Evolutionary conservation across 2,329 filamentous ascomycete genomes (phyloP).

Genomic region (Didymella pomorum): DNA sequence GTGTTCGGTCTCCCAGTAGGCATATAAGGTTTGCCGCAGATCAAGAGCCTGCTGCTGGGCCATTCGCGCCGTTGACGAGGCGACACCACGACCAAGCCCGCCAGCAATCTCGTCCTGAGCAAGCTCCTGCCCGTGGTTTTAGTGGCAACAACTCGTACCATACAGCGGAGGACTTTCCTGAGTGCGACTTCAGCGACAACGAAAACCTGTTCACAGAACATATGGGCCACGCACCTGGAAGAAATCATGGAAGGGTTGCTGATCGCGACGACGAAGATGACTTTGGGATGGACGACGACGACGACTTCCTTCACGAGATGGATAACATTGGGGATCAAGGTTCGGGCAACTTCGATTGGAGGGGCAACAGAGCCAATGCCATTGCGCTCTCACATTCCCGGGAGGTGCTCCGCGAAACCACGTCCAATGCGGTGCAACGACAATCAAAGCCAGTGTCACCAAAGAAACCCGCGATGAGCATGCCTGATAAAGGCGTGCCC

Average conservation of each 20-base stretch:
- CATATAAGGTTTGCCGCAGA: slow-evolving; percentile 40
- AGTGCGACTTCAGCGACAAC: slow-evolving; percentile 39
- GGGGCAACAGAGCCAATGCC: slow-evolving; percentile 32
- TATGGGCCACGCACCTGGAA: slow-evolving; percentile 30
- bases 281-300: slow-evolving; percentile 39
- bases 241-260: not conserved
- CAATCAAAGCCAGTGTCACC: slow-evolving; percentile 34
- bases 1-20: slow-evolving; percentile 39
- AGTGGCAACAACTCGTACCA: slow-evolving; percentile 22
- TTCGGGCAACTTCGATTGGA: slow-evolving; percentile 39
- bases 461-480: slow-evolving; percentile 38
- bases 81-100: slow-evolving; percentile 26
- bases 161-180: slow-evolving; percentile 35
- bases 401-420: slow-evolving; percentile 46
- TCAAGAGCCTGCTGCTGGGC: slow-evolving; percentile 24
- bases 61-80: not conserved
- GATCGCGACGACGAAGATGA: slow-evolving; percentile 38
- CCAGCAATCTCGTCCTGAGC: slow-evolving; percentile 20
- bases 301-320: slow-evolving; percentile 52
- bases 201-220: slow-evolving; percentile 33
- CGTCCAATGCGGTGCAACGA: slow-evolving; percentile 29
- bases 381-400: slow-evolving; percentile 25
- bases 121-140: slow-evolving; percentile 8
- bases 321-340: slow-evolving; percentile 54
- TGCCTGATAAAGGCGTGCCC: slow-evolving; percentile 52